phyloP scores from a whole-genome alignment of 495 filamentous ascomycete genomes.

The Physcia stellaris region DNA sequence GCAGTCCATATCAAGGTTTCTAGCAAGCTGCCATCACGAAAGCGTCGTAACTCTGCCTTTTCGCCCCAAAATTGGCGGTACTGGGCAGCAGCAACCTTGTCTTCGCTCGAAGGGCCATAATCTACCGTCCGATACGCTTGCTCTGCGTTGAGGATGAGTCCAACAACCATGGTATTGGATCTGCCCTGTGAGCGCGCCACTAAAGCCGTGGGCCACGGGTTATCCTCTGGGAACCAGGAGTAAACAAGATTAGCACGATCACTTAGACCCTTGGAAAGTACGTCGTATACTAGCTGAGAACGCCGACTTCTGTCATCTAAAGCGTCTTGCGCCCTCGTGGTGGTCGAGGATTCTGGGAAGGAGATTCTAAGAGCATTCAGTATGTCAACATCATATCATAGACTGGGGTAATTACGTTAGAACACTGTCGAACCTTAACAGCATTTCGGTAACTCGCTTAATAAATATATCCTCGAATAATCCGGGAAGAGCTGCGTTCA shows the following conservation, averaged over 20 bases:
- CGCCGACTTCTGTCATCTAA: too few relatives aligned
- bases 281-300: conserved; percentile 49
- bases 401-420: conserved; percentile 18
- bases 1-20: conserved; percentile 71
- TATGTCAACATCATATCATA: too few relatives aligned
- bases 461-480: conserved; percentile 73
- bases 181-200: conserved; percentile 17
- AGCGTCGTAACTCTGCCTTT: conserved; percentile 40
- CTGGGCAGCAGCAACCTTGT: conserved; percentile 37
- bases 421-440: conserved; percentile 66
- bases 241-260: conserved; percentile 59
- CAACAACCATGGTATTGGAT: conserved; percentile 35
- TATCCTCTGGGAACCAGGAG: conserved; percentile 27
- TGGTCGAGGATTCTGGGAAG: too few relatives aligned
- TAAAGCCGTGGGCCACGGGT: conserved; percentile 24
- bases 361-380: too few relatives aligned
- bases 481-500: conserved; percentile 62
- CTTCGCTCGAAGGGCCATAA: conserved; percentile 71
- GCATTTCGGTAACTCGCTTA: too few relatives aligned
- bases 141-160: conserved; percentile 55
- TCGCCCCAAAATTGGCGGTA: conserved; percentile 40
- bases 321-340: too few relatives aligned
- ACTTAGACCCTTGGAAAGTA: conserved; percentile 54
- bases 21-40: conserved; percentile 40
- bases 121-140: conserved; percentile 65